Evolutionary conservation across 2,329 filamentous ascomycete species (phyloP), one percentile per base, ranked within the genome.

Genomic region (Triangularia setosa): DNA sequence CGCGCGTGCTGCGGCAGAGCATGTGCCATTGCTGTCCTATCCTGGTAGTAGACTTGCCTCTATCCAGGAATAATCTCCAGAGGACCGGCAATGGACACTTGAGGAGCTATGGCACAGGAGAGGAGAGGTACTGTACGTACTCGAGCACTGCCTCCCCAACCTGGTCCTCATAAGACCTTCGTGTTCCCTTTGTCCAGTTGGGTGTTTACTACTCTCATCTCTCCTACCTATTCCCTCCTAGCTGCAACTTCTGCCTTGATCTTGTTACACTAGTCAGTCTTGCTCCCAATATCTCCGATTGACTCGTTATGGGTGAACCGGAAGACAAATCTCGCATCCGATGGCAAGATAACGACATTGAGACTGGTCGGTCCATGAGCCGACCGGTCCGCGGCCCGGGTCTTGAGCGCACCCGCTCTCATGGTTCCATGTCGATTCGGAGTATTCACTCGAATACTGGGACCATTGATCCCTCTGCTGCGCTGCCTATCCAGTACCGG

Each of bases 381-480:
- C 57, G 35, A 21, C 61, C 58, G 44, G 14, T 44, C n/a, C 23
- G 16, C 11, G 23, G 61, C 16, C 48, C 28, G 9, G 23, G 25
- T 27, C 35, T 58, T 24, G 30, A 60, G 25, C 21, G 27, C 18
- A n/a, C 14, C 12, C 18, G 30, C 53, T 58, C 23, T 44, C 58
- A 7, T 53, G 48, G 25, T 24, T 63, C 40, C n/a, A 27, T 58
- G 56, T 64, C 48, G 21, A 16, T 44, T 24, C 35, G 61, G 12
- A 63, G 30, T 27, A n/a, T 9, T 16, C n/a, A 24, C 56, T 60
- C 55, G 8, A 14, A 27, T 44, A 25, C 16, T 66, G 57, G 57
- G n/a, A 28, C 9, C 11, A 52, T 40, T 55, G 53, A 65, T 40
- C 30, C 53, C 44, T 35, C 68, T 66, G 59, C 67, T 61, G 35